These are phyloP conservation scores for Yarrowia yakushimensis DNA, from an alignment of 805 yeast genomes.

Conservation along the genomic window DNA sequence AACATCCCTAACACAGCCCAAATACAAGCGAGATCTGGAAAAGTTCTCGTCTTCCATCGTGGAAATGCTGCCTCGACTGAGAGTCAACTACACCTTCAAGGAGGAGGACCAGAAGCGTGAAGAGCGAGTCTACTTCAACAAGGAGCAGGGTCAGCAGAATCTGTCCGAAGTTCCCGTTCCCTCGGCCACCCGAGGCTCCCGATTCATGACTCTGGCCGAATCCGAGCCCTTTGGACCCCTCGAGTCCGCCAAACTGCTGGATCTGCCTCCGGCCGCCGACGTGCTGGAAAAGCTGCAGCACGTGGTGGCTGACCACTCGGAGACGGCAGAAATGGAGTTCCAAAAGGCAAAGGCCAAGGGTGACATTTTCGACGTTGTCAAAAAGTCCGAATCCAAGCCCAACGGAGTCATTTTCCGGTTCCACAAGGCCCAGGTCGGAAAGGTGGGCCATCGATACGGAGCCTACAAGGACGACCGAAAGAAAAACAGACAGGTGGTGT, in stretches of 20 bases:
- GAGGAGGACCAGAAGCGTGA: slow-evolving; percentile 28
- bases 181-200: slow-evolving; percentile 70
- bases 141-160: slow-evolving; percentile 51
- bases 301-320: slow-evolving; percentile 35
- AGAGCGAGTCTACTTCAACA: slow-evolving; percentile 34
- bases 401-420: slow-evolving; percentile 67
- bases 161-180: slow-evolving; percentile 94
- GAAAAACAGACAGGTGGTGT: slow-evolving; percentile 57
- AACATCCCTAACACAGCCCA: slow-evolving; percentile 4
- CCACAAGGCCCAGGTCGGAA: slow-evolving; percentile 72
- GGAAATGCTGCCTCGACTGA: slow-evolving; percentile 69
- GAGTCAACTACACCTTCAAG: slow-evolving; percentile 22
- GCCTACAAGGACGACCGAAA: slow-evolving; percentile 82
- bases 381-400: slow-evolving; percentile 29
- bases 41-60: slow-evolving; percentile 62
- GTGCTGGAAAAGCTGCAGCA: slow-evolving; percentile 64
- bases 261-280: slow-evolving; percentile 80
- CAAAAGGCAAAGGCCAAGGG: slow-evolving; percentile 32
- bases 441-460: slow-evolving; percentile 90
- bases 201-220: slow-evolving; percentile 87
- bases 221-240: slow-evolving; percentile 93
- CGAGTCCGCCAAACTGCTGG: slow-evolving; percentile 85
- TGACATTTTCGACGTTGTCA: slow-evolving; percentile 32
- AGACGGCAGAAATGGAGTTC: slow-evolving; percentile 36
- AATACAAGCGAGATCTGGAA: slow-evolving; percentile 25